These are phyloP conservation scores for Plasmodium inui DNA, from an alignment of 169 alveolate genomes.

Conservation along the genomic window DNA sequence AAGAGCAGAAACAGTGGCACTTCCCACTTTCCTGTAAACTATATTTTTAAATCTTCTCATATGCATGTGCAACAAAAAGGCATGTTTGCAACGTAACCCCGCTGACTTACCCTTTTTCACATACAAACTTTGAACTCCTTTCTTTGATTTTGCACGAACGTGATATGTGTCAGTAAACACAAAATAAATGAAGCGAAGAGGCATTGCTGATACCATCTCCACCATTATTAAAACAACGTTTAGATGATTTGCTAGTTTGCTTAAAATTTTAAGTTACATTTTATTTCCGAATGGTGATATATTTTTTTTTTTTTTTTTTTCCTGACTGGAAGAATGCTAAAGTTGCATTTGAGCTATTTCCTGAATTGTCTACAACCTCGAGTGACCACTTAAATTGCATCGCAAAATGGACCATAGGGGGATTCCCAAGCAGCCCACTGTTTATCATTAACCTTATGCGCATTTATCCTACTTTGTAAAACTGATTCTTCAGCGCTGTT, in stretches of 20 bases:
- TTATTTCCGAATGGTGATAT: not conserved
- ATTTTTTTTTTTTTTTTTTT: not conserved
- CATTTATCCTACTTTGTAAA: not conserved
- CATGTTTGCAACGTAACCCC: not conserved
- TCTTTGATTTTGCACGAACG: not conserved
- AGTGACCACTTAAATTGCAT: not conserved
- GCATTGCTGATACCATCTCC: not conserved
- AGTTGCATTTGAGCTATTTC: not conserved
- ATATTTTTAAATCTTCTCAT: not conserved
- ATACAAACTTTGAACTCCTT: not conserved
- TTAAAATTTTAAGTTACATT: not conserved
- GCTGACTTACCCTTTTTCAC: not conserved
- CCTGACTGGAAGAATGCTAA: not conserved
- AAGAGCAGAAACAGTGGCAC: not conserved
- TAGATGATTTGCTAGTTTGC: not conserved
- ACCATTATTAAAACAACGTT: not conserved
- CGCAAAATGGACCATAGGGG: not conserved
- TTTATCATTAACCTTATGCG: not conserved
- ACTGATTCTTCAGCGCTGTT: not conserved
- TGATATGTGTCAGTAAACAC: not conserved
- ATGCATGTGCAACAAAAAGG: not conserved
- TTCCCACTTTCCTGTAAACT: not conserved
- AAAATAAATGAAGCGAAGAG: not conserved
- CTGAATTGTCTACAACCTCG: not conserved
- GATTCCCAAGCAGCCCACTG: not conserved